phyloP scores from a whole-genome alignment of 257 asterid species.

The Pogostemon cablin region DNA sequence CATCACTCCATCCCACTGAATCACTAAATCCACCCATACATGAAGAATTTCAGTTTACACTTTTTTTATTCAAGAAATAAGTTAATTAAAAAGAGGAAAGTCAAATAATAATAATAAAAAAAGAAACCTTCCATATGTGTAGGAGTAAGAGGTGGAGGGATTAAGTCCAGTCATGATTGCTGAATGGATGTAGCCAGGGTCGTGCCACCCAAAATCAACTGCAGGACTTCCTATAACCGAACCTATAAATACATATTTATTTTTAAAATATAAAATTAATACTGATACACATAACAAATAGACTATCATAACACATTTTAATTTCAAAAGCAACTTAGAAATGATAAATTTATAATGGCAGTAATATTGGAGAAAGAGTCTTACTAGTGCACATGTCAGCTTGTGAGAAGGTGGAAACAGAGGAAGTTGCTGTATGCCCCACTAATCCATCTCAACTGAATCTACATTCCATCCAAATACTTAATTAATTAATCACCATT shows the following conservation, averaged over 20 bases:
- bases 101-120: background rate
- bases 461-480: conserved; percentile 41
- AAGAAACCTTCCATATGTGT: conserved; percentile 76
- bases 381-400: conserved; percentile 70
- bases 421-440: conserved; percentile 54
- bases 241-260: conserved; percentile 33
- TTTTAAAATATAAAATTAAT: background rate
- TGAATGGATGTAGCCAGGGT: conserved; percentile 87
- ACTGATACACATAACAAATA: too few species aligned
- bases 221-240: conserved; percentile 54
- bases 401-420: conserved; percentile 69
- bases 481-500: background rate
- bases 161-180: conserved; percentile 63
- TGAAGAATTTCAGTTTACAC: too few species aligned
- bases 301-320: too few species aligned
- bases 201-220: conserved; percentile 91
- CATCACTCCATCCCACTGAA: conserved; percentile 74
- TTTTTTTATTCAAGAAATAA: too few species aligned
- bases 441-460: conserved; percentile 86
- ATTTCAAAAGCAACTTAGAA: too few species aligned
- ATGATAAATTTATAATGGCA: too few species aligned
- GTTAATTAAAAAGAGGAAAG: too few species aligned
- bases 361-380: background rate
- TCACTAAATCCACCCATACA: conserved; percentile 40
- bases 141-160: conserved; percentile 62